Evolutionary conservation across 148 eudicot species (phyloP).

Genomic region (Limonium bicolor): DNA sequence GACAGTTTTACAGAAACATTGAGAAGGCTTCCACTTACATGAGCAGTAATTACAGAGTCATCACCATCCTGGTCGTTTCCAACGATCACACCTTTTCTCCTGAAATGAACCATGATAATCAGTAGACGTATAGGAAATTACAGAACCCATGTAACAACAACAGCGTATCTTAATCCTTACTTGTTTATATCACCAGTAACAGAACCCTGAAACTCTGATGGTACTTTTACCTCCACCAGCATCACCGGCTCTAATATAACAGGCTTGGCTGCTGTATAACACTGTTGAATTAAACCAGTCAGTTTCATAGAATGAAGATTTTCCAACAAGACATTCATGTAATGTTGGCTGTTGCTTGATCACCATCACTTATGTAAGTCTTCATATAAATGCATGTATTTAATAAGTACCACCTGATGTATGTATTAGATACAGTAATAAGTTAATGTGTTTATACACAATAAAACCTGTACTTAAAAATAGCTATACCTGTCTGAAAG

Average conservation of each 20-base stretch:
- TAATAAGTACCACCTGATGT: too few species aligned
- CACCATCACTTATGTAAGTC: too few species aligned
- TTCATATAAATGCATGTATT: too few species aligned
- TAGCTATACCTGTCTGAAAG: constrained; percentile 90
- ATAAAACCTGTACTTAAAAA: constrained; percentile 3
- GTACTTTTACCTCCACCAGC: constrained; percentile 91
- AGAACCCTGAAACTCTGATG: constrained; percentile 84
- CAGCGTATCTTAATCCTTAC: constrained; percentile 19
- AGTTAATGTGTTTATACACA: neutral
- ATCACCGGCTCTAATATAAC: constrained; percentile 89
- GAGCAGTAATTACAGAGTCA: constrained; percentile 69
- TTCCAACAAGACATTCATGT: too few species aligned
- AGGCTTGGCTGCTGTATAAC: constrained; percentile 73
- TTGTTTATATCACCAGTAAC: constrained; percentile 93
- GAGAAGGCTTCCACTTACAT: constrained; percentile 56
- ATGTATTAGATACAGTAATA: too few species aligned
- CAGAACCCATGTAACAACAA: neutral
- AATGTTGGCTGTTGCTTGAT: too few species aligned
- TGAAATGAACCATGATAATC: constrained; percentile 7
- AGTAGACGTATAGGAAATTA: constrained; percentile 4
- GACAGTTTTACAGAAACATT: too few species aligned
- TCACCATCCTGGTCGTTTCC: constrained; percentile 96
- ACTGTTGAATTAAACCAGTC: too few species aligned
- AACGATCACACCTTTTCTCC: constrained; percentile 93
- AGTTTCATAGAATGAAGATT: too few species aligned